Base-by-base conservation (phyloP, 495 filamentous ascomycete species). In the Lichenothelia convexa region DNA sequence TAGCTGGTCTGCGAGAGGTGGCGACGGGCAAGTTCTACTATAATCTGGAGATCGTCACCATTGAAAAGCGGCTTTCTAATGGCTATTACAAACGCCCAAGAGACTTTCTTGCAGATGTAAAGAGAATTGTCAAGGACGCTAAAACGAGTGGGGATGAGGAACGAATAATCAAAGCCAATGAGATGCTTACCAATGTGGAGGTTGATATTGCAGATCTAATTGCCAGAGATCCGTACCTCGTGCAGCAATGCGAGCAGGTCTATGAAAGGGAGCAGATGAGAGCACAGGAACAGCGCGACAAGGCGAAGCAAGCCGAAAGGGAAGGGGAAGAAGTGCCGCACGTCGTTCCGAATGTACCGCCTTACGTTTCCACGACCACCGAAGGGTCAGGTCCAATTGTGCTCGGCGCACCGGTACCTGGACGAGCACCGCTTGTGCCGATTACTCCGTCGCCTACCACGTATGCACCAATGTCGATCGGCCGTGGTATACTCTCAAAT, bases 41-140 rank as follows among this genome's bases (percentile, higher is more conserved):
- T 60, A 97, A 97, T 45, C 59, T 95, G 35, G 84, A 95, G 45
- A 76, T 80, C n/a, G 76, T 73, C 3, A 89, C 79, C 5, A 93
- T 97, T 38, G 89, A 97, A 60, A 82, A 89, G 48, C 76, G 89
- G 21, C 64, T 95, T 18, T 83, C 82, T 4, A 93, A 95, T 56
- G 89, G 91, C 15, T 95, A 78, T 54, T 97, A 97, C 57, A 83
- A 81, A 49, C 67, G 83, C 12, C 77, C 85, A 0, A 73, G 70
- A 40, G 85, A 94, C 47, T 97, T 93, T 47, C 56, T 89, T 36
- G 70, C 71, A 21, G 89, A 97, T 50, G 74, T 94, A 45, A 75
- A 79, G 47, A 68, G 73, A 30, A 56, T 97, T 3, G 75, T 74
- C 16, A 83, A 82, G 50, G 89, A 97, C 60, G 76, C 85, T 1